Conservation (phyloP, 306 rosid genomes). For the Malus sieversii region DNA sequence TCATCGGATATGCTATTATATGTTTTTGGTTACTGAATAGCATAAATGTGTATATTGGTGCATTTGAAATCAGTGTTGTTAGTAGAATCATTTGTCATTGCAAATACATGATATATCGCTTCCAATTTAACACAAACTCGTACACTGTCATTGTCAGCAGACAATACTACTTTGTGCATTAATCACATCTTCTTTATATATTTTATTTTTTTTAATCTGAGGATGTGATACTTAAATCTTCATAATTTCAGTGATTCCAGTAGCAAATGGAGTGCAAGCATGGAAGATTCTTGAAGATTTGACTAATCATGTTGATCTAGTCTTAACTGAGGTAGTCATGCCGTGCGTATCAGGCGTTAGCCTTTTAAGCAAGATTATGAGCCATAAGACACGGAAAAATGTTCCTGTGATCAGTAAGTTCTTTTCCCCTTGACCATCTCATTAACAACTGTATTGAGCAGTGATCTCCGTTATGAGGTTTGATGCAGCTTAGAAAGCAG, state of each 20-base stretch:
- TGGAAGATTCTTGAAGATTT: conserved; percentile 86
- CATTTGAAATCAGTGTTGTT: not conserved
- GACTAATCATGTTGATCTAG: conserved; percentile 72
- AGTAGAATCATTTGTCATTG: not conserved
- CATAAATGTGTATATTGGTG: not conserved
- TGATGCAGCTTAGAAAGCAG: conserved; percentile 23
- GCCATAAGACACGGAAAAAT: conserved; percentile 65
- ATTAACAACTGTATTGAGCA: not conserved
- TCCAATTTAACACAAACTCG: too few species aligned
- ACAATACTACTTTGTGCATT: not conserved
- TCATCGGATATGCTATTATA: not conserved
- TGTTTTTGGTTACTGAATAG: not conserved
- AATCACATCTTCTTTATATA: not conserved
- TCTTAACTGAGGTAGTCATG: conserved; percentile 87
- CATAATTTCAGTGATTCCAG: conserved; percentile 55
- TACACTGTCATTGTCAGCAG: not conserved
- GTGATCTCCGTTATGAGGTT: conserved; percentile 16
- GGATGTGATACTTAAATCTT: not conserved
- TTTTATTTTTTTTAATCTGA: not conserved
- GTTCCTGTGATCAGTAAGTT: conserved; percentile 91
- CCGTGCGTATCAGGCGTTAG: conserved; percentile 80
- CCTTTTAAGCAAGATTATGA: conserved; percentile 78
- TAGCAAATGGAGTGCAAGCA: conserved; percentile 78
- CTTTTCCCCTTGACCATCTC: not conserved
- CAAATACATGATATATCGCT: not conserved